These are phyloP conservation scores for Sanghuangporus weigelae DNA, from an alignment of 1,284 basidiomycete species.

Conservation along the genomic window DNA sequence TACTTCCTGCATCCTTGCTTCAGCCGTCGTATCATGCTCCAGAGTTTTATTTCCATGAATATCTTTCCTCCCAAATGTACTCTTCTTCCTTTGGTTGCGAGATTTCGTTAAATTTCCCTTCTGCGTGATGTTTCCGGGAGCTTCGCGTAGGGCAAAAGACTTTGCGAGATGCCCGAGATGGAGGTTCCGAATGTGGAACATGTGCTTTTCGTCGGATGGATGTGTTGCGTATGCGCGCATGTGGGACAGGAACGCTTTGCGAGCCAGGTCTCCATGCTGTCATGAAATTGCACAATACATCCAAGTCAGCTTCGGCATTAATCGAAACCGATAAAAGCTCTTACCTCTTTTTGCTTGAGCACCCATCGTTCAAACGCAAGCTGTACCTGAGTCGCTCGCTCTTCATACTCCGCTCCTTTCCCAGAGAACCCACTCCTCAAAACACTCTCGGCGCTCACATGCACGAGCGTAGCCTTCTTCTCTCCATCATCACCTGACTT, in stretches of 20 bases:
- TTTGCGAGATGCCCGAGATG: constrained; percentile 98
- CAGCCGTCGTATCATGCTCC: constrained; percentile 53
- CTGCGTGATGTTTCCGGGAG: constrained; percentile 62
- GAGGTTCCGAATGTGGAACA: constrained; percentile 91
- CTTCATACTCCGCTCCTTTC: constrained; percentile 74
- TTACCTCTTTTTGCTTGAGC: constrained; percentile 63
- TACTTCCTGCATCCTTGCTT: constrained; percentile 83
- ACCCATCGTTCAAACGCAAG: constrained; percentile 96
- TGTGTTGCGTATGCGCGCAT: constrained; percentile 98
- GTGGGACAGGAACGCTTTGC: constrained; percentile 87
- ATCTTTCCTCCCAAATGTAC: neutral
- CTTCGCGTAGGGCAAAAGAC: constrained; percentile 91
- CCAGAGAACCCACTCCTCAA: constrained; percentile 85
- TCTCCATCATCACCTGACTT: constrained; percentile 21
- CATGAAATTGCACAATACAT: neutral
- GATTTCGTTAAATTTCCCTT: constrained; percentile 18
- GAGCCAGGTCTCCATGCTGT: constrained; percentile 74
- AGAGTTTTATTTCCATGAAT: constrained; percentile 24
- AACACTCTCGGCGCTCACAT: constrained; percentile 65
- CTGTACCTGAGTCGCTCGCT: constrained; percentile 93
- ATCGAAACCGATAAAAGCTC: constrained; percentile 22
- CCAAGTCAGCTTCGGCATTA: neutral
- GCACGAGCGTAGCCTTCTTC: constrained; percentile 47
- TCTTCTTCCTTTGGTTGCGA: too few relatives aligned
- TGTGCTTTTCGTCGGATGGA: constrained; percentile 89